These are phyloP conservation scores for Typha latifolia DNA, from an alignment of 176 grass and related monocot species.

Conservation along the genomic window DNA sequence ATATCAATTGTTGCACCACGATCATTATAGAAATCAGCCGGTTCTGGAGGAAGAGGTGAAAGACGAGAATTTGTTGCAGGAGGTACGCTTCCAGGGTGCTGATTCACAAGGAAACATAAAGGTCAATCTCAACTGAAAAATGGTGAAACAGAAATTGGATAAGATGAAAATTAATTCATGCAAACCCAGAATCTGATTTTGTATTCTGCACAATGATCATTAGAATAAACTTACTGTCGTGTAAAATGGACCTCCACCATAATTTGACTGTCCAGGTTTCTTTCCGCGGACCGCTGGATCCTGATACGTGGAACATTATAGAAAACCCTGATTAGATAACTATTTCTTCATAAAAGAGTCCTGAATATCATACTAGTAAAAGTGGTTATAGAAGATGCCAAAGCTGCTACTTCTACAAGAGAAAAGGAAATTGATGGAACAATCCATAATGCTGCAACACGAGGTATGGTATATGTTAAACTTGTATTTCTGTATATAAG, in stretches of 20 bases:
- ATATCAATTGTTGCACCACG: constrained; percentile 53
- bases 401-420: not conserved
- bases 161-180: not conserved
- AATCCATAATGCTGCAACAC: not conserved
- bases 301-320: constrained; percentile 6
- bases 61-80: constrained; percentile 71
- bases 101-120: constrained; percentile 3
- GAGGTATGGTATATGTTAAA: not conserved
- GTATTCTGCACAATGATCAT: not conserved
- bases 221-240: constrained; percentile 29
- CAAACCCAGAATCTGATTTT: not conserved
- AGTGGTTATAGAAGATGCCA: too few species aligned
- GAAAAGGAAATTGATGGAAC: not conserved
- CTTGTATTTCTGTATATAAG: not conserved
- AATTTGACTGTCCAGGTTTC: constrained; percentile 45
- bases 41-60: constrained; percentile 77
- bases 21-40: constrained; percentile 78
- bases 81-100: constrained; percentile 63
- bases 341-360: not conserved
- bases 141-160: too few species aligned
- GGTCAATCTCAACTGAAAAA: not conserved
- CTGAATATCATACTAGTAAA: not conserved
- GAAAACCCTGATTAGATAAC: not conserved
- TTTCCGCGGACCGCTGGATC: constrained; percentile 36
- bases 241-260: constrained; percentile 50